Percentiles rank a stretch among this genome's conserved stretches.
Conservation (phyloP, 1,139 yeast species). For the Saccharomyces hybrid region DNA sequence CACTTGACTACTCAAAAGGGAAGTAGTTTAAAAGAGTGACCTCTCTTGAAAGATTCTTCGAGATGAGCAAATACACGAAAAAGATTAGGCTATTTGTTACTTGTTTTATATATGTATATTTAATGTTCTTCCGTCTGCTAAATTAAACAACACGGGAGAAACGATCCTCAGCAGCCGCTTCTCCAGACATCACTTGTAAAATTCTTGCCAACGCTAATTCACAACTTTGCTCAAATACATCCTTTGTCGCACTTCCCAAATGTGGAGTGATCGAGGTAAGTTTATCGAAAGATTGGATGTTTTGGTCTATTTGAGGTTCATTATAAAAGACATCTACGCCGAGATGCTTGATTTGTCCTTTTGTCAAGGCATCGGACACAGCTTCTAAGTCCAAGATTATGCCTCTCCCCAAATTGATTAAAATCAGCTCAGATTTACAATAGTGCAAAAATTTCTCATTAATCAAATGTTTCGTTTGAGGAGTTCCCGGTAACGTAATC, state of each 20-base stretch:
- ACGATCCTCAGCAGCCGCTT: background rate
- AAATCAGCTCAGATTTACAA: constrained; percentile 44
- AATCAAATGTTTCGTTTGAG: constrained; percentile 51
- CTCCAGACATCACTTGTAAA: constrained; percentile 7
- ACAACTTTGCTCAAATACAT: constrained; percentile 36
- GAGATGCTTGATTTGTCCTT: constrained; percentile 59
- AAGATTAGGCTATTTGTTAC: no score
- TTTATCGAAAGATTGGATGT: constrained; percentile 46
- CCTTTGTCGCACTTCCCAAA: constrained; percentile 62
- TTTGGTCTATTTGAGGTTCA: constrained; percentile 58
- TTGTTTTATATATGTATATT: no score
- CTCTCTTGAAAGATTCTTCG: background rate
- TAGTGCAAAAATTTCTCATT: constrained; percentile 42
- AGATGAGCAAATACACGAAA: no score
- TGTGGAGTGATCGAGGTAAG: constrained; percentile 64
- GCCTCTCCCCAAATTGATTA: constrained; percentile 81
- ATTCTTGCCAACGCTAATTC: constrained; percentile 23
- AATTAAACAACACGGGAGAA: constrained; percentile 4
- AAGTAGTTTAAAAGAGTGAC: background rate
- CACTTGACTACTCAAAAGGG: background rate
- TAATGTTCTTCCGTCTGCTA: no score
- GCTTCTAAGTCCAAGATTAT: constrained; percentile 62
- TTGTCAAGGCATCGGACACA: constrained; percentile 45
- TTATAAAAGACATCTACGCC: constrained; percentile 76
- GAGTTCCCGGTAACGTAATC: constrained; percentile 61